phyloP scores from a whole-genome alignment of 306 rosid genomes.

The Acacia confusa region DNA sequence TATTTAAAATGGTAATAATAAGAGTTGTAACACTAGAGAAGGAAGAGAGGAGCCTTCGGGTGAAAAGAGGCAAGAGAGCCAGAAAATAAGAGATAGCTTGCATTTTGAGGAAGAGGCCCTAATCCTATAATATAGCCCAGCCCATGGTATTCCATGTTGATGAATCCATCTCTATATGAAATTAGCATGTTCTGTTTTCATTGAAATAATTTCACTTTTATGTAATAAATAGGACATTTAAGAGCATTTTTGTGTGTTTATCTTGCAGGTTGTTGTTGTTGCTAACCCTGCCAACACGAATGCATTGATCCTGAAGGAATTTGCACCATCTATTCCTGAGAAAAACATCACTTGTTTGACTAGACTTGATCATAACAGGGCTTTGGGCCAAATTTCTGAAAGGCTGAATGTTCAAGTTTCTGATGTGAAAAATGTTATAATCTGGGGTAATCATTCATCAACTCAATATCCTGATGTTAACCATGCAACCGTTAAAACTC shows the following conservation, averaged over 20 bases:
- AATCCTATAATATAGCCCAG: too few relatives aligned
- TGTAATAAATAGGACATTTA: not conserved
- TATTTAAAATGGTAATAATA: too few relatives aligned
- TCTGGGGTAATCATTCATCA: conserved; percentile 99
- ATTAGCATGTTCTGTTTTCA: not conserved
- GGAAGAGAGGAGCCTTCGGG: too few relatives aligned
- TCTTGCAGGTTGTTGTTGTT: conserved; percentile 89
- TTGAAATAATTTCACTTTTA: not conserved
- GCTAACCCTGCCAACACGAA: conserved; percentile 99
- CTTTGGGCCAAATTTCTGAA: conserved; percentile 96
- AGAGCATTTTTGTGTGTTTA: not conserved
- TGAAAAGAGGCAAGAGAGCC: too few relatives aligned
- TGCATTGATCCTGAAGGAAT: conserved; percentile 97
- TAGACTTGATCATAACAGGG: conserved; percentile 96
- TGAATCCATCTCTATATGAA: not conserved
- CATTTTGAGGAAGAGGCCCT: too few relatives aligned
- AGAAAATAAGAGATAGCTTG: too few relatives aligned
- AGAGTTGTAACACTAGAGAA: too few relatives aligned
- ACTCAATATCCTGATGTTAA: conserved; percentile 95
- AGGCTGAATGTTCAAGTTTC: conserved; percentile 79
- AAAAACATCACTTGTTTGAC: conserved; percentile 86
- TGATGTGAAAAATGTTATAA: conserved; percentile 85
- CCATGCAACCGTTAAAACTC: conserved; percentile 84
- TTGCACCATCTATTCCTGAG: conserved; percentile 93
- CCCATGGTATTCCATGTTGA: not conserved